These are phyloP conservation scores for Chlorella sp. DNA, from an alignment of 139 green algal genomes.

Conservation along the genomic window DNA sequence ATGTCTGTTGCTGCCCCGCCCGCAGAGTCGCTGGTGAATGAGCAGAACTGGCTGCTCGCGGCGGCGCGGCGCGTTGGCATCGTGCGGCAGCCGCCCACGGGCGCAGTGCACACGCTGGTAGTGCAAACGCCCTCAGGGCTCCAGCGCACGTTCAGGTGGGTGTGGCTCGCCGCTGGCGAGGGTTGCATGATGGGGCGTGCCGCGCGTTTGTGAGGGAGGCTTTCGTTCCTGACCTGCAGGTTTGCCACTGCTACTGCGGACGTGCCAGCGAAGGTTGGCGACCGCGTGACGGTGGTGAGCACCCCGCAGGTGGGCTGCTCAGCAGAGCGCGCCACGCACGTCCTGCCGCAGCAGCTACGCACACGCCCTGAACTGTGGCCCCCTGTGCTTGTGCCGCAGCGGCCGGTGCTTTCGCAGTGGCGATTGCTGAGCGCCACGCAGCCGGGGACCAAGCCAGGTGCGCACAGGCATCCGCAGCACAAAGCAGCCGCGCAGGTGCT, in stretches of 20 bases:
- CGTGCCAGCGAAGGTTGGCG: conserved; percentile 73
- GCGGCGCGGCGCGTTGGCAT: conserved; percentile 55
- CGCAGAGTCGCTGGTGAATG: conserved; percentile 42
- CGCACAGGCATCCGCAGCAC: too few relatives aligned
- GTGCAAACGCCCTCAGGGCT: conserved; percentile 69
- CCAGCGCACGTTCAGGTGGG: conserved; percentile 74
- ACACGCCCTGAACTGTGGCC: too few relatives aligned
- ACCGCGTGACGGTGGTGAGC: conserved; percentile 82
- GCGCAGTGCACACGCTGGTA: conserved; percentile 81
- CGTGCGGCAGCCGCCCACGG: conserved; percentile 35
- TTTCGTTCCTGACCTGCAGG: not conserved
- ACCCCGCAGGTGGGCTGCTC: conserved; percentile 45
- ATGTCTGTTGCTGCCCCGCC: not conserved
- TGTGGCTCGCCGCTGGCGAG: too few relatives aligned
- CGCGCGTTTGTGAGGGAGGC: too few relatives aligned
- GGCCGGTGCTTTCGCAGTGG: conserved; percentile 22
- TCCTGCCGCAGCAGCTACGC: too few relatives aligned
- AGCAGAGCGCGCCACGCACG: too few relatives aligned
- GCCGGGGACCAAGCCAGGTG: conserved; percentile 66
- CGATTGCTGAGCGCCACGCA: conserved; percentile 58
- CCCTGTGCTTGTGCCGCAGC: too few relatives aligned
- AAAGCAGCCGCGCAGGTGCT: too few relatives aligned
- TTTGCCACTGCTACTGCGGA: conserved; percentile 75
- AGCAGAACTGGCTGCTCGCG: conserved; percentile 49
- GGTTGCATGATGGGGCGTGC: too few relatives aligned